A percentile compares a stretch with the other conserved stretches of the same genome.
These are phyloP conservation scores for Elsinoe necatrix DNA, from an alignment of 2,329 filamentous ascomycete species.

Conservation along the genomic window DNA sequence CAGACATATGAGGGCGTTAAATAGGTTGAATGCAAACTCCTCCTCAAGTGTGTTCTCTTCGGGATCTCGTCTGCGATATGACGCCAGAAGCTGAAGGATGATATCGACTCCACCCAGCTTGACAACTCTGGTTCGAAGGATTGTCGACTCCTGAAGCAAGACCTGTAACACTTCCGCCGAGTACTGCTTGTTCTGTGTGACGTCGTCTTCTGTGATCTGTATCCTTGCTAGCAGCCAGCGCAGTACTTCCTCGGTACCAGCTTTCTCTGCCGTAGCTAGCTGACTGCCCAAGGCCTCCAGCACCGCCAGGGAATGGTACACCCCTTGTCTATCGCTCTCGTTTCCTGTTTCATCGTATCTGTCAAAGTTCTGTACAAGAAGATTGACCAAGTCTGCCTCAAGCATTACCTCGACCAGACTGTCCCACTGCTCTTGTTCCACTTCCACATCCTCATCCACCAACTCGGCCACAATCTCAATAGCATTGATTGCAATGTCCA, in stretches of 20 bases:
- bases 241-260: conserved; percentile 64
- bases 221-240: conserved; percentile 71
- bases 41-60: conserved; percentile 80
- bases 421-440: conserved; percentile 73
- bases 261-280: conserved; percentile 56
- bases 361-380: conserved; percentile 68
- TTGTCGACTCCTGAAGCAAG: conserved; percentile 64
- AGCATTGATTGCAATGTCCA: conserved; percentile 86
- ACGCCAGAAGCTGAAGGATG: conserved; percentile 72
- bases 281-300: conserved; percentile 80
- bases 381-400: conserved; percentile 60
- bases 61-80: conserved; percentile 80
- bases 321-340: conserved; percentile 67
- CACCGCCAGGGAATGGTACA: conserved; percentile 76
- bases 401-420: conserved; percentile 56
- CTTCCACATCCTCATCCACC: conserved; percentile 84
- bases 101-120: conserved; percentile 61
- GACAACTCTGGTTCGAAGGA: conserved; percentile 57
- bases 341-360: conserved; percentile 64
- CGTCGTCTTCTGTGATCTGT: conserved; percentile 55
- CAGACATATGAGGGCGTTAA: conserved; percentile 74
- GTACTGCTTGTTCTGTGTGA: conserved; percentile 92
- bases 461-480: conserved; percentile 85
- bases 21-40: conserved; percentile 90
- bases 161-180: conserved; percentile 87